Conservation (phyloP, 345 rosid species). For the Acer saccharum region DNA sequence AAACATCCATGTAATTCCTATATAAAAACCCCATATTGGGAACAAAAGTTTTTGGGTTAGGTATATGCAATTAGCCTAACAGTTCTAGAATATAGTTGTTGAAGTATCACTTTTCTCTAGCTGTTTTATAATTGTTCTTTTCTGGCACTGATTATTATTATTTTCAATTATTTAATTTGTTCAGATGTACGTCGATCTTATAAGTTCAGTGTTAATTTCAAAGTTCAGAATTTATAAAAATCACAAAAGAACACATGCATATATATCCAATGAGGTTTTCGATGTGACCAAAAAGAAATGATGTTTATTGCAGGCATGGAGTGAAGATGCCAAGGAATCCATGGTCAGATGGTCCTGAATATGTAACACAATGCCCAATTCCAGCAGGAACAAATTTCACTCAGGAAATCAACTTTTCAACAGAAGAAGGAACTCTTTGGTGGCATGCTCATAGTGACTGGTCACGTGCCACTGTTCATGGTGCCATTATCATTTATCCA, state of each 20-base stretch:
- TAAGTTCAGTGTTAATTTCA: too few relatives aligned
- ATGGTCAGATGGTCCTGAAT: constrained; percentile 36
- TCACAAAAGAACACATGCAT: too few relatives aligned
- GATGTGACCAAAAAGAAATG: too few relatives aligned
- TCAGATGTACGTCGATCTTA: too few relatives aligned
- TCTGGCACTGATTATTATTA: too few relatives aligned
- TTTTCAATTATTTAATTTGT: too few relatives aligned
- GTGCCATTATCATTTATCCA: constrained; percentile 32
- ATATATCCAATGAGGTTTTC: too few relatives aligned
- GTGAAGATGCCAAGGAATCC: constrained; percentile 35
- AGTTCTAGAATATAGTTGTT: too few relatives aligned
- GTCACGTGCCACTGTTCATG: constrained; percentile 47
- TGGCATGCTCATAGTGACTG: constrained; percentile 62
- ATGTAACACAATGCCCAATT: constrained; percentile 34
- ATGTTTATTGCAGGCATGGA: background rate
- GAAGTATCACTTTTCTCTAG: too few relatives aligned
- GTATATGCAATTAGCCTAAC: too few relatives aligned
- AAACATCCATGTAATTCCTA: background rate
- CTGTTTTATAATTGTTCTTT: too few relatives aligned
- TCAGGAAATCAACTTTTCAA: constrained; percentile 22
- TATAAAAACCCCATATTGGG: background rate
- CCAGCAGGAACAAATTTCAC: constrained; percentile 25
- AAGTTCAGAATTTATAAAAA: too few relatives aligned
- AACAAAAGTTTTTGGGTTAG: background rate
- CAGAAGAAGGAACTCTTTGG: constrained; percentile 32